A percentile compares a stretch with the other conserved stretches of the same genome.
Conservation (phyloP, 2,329 filamentous ascomycete species). For the Cordyceps tenuipes region DNA sequence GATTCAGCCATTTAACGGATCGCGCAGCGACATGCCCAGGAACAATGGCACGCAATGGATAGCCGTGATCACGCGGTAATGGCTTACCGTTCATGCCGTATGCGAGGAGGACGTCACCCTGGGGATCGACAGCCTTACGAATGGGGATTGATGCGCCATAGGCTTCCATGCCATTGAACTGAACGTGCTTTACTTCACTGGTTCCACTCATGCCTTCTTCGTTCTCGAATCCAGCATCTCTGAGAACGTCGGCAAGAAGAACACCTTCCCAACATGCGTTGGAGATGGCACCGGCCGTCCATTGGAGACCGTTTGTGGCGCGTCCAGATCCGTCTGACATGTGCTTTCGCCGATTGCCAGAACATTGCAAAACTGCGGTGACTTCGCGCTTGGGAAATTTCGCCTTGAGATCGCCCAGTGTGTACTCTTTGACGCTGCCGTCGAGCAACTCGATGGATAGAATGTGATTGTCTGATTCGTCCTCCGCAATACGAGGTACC, state of each 20-base stretch:
- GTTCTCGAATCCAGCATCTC: slow-evolving; percentile 44
- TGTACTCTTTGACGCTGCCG: slow-evolving; percentile 49
- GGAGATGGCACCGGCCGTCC: slow-evolving; percentile 51
- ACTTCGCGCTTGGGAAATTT: slow-evolving; percentile 43
- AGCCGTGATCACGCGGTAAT: slow-evolving; percentile 59
- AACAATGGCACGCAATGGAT: slow-evolving; percentile 52
- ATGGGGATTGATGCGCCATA: slow-evolving; percentile 56
- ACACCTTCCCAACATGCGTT: slow-evolving; percentile 53
- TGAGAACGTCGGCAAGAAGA: slow-evolving; percentile 44
- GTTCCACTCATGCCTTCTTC: slow-evolving; percentile 27
- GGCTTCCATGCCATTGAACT: slow-evolving; percentile 51
- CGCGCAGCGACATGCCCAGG: slow-evolving; percentile 59
- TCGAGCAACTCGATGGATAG: slow-evolving; percentile 49
- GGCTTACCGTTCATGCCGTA: slow-evolving; percentile 59
- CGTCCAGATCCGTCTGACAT: slow-evolving; percentile 42
- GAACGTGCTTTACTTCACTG: slow-evolving; percentile 40
- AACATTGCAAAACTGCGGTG: slow-evolving; percentile 51
- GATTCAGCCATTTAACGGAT: slow-evolving; percentile 61
- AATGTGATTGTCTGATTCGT: slow-evolving; percentile 32
- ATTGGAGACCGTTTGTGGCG: slow-evolving; percentile 49
- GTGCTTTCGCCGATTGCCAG: slow-evolving; percentile 50
- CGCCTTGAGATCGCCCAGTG: slow-evolving; percentile 42
- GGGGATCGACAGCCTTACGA: slow-evolving; percentile 47
- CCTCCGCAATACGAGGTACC: slow-evolving; percentile 41
- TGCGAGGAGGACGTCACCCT: slow-evolving; percentile 57